A percentile compares a stretch with the other conserved stretches of the same genome.
These are phyloP conservation scores for Porodaedalea pini DNA, from an alignment of 1,284 basidiomycete genomes.

Conservation along the genomic window DNA sequence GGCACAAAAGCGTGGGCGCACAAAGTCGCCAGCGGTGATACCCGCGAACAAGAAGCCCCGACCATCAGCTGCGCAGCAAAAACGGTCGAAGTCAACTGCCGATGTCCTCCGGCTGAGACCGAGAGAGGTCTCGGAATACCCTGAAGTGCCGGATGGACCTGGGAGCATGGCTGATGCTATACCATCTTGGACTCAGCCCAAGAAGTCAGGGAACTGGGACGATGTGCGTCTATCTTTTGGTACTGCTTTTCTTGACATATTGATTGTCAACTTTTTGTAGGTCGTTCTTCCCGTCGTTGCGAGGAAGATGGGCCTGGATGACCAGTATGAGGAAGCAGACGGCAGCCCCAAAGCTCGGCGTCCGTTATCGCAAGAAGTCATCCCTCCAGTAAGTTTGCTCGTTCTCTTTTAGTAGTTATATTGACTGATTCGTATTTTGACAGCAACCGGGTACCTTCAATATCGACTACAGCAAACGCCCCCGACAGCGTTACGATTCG, in stretches of 20 bases:
- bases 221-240: constrained; percentile 47
- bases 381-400: constrained; percentile 48
- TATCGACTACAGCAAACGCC: constrained; percentile 63
- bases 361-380: constrained; percentile 28
- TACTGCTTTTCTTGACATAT: constrained; percentile 2
- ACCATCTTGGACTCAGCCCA: constrained; percentile 73
- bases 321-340: constrained; percentile 60
- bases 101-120: constrained; percentile 24
- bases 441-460: constrained; percentile 83
- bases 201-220: constrained; percentile 70
- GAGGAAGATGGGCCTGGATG: constrained; percentile 73
- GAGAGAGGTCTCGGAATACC: constrained; percentile 58
- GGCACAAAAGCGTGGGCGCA: constrained; percentile 31
- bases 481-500: constrained; percentile 36
- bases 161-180: constrained; percentile 62
- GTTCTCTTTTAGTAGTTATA: constrained; percentile 7
- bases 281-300: constrained; percentile 75
- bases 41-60: constrained; percentile 39
- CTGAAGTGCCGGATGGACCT: constrained; percentile 43
- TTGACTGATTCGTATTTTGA: constrained; percentile 10
- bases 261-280: constrained; percentile 30
- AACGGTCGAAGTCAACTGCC: constrained; percentile 29
- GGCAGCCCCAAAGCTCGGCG: constrained; percentile 55
- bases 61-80: constrained; percentile 27
- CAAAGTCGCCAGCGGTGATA: constrained; percentile 41